Base-by-base conservation (phyloP, 768 basidiomycete genomes). In the Sistotremastrum niveocremeum region DNA sequence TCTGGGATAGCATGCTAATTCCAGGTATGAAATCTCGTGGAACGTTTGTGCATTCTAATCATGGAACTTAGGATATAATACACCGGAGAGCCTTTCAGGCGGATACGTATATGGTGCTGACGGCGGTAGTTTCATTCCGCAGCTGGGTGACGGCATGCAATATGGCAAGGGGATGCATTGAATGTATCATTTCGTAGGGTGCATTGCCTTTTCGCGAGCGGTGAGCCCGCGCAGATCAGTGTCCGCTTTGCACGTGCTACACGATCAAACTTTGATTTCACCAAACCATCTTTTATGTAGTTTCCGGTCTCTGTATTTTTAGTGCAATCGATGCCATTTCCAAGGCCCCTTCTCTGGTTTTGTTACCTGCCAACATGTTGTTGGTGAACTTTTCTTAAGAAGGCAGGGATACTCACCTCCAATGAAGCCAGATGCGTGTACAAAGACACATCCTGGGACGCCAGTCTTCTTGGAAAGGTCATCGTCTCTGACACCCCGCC, bases 391-490 rank as follows among this genome's bases (percentile, higher is more conserved):
- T 20, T 30, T n/a, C 20, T 41, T 20, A 42, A 34, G n/a, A 32
- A 34, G 46, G 4, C 20, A 46, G 32, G 30, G 35, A 34, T 31
- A 58, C 75, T 50, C 51, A 80, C 91, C 91, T 56, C 95, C 95
- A 57, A 91, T 98, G 62, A 99, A 99, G 6, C 95, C 95, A 48
- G 83, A 84, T 1, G 93, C 89, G 64, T 99, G 95, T 29, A 93
- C 79, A 57, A 99, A 99, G 45, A 95, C 77, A 44, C 93, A 74
- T 1, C 81, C 89, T 0, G 77, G 73, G 49, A 97, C 77, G 2
- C 88, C 87, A 10, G 77, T 77, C 5, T 75, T 63, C 52, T 74
- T 65, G 41, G 81, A 84, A 37, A 99, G 67, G 39, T 74, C 73
- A 7, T 86, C 84, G 60, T 98, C 94, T 41, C 95, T 71, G 36